Conservation (phyloP, 345 rosid species). For the Lenwebbia sp. region DNA sequence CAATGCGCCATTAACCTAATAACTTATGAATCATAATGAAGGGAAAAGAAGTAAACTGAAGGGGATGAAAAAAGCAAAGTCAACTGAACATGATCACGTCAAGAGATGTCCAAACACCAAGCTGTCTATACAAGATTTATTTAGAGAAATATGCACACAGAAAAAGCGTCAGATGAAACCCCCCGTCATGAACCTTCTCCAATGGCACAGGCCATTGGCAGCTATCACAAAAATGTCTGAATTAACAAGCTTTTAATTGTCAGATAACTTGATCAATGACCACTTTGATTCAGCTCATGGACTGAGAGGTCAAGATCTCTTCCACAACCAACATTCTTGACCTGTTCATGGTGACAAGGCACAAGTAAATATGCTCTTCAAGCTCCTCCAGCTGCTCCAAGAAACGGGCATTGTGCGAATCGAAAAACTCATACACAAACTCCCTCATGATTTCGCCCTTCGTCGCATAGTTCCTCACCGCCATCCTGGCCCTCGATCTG, state of each 20-base stretch:
- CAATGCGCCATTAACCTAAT: background rate
- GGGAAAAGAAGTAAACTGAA: background rate
- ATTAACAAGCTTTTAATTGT: background rate
- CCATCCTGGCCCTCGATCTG: background rate
- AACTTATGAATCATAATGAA: background rate
- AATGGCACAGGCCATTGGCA: background rate
- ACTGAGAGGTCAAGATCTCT: constrained; percentile 15
- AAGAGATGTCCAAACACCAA: background rate
- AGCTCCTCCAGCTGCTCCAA: constrained; percentile 78
- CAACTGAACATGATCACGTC: background rate
- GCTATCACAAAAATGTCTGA: background rate
- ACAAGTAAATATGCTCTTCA: constrained; percentile 55
- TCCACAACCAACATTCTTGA: constrained; percentile 54
- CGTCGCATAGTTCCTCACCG: constrained; percentile 16
- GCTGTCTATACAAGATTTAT: background rate
- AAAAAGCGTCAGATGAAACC: background rate
- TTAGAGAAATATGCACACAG: background rate
- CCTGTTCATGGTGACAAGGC: constrained; percentile 70
- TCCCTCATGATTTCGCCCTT: constrained; percentile 36
- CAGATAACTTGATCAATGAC: background rate
- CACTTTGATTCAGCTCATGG: background rate
- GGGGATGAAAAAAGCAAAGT: background rate
- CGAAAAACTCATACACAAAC: constrained; percentile 36
- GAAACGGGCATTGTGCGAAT: constrained; percentile 32
- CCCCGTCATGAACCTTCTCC: background rate